Conservation (phyloP, 768 basidiomycete genomes). For the Lactarius hatsudake region DNA sequence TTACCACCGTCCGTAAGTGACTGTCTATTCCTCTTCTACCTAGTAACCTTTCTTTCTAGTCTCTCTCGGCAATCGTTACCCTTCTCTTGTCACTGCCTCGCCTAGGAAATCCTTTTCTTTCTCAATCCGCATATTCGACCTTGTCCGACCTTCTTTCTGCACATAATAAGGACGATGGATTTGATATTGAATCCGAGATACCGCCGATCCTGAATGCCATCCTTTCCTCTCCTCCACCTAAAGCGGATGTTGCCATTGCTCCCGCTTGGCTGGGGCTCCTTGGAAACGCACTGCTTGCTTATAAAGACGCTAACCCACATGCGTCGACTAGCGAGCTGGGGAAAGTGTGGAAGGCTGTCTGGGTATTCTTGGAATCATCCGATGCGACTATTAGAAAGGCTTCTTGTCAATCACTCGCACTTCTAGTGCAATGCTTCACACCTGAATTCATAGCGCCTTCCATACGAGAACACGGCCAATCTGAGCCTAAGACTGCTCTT, state of each 20-base stretch:
- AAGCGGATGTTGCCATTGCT: conserved; percentile 62
- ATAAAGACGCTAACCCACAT: conserved; percentile 47
- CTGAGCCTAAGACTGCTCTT: conserved; percentile 52
- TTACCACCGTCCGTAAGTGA: conserved; percentile 68
- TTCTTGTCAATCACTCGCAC: conserved; percentile 58
- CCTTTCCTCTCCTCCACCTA: conserved; percentile 64
- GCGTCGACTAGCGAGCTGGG: conserved; percentile 53
- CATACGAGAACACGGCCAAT: conserved; percentile 42
- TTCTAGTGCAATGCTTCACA: conserved; percentile 70
- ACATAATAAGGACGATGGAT: conserved; percentile 49
- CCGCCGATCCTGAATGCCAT: conserved; percentile 62
- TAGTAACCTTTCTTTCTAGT: conserved; percentile 43
- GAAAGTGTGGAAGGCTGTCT: conserved; percentile 71
- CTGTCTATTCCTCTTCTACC: not conserved
- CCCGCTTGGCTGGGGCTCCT: conserved; percentile 80
- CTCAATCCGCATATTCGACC: conserved; percentile 82
- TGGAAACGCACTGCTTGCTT: conserved; percentile 69
- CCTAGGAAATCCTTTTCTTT: conserved; percentile 84
- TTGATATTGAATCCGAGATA: conserved; percentile 52
- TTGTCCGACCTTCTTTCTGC: conserved; percentile 75
- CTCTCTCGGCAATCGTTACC: conserved; percentile 64
- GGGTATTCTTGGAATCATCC: conserved; percentile 74
- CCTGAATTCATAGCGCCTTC: conserved; percentile 56
- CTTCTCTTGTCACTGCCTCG: conserved; percentile 80
- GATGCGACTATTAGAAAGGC: conserved; percentile 60